Percentiles rank a stretch among this genome's conserved stretches.
phyloP scores from a whole-genome alignment of 2,329 filamentous ascomycete genomes.

The Monilinia aucupariae region DNA sequence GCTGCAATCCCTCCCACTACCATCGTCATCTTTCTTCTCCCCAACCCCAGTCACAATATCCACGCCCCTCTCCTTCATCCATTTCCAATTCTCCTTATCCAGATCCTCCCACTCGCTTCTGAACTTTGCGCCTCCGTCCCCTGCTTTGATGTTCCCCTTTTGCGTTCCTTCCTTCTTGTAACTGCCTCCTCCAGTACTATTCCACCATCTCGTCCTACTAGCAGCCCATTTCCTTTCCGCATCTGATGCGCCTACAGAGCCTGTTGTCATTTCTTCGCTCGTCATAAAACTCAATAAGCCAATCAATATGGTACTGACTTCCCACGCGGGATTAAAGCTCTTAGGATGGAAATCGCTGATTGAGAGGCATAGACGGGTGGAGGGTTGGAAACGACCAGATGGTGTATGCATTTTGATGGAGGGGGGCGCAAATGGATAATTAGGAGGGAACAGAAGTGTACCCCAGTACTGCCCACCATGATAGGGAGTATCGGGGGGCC shows the following conservation, averaged over 20 bases:
- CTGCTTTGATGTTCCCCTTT: slow-evolving; percentile 80
- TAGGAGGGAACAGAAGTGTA: slow-evolving; percentile 86
- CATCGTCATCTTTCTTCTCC: slow-evolving; percentile 43
- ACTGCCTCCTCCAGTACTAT: slow-evolving; percentile 71
- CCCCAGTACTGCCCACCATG: slow-evolving; percentile 97
- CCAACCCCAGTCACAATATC: slow-evolving; percentile 69
- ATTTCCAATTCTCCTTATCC: slow-evolving; percentile 83
- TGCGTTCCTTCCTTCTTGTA: slow-evolving; percentile 38
- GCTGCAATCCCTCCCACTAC: slow-evolving; percentile 50
- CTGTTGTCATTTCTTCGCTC: slow-evolving; percentile 96
- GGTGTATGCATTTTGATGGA: slow-evolving; percentile 99
- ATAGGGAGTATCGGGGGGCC: slow-evolving; percentile 90
- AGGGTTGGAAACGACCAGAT: slow-evolving; percentile 89
- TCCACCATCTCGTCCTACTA: slow-evolving; percentile 85
- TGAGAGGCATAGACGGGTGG: slow-evolving; percentile 84
- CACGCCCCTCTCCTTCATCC: slow-evolving; percentile 80
- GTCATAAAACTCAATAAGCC: slow-evolving; percentile 97
- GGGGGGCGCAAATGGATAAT: slow-evolving; percentile 95
- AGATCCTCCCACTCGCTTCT: slow-evolving; percentile 82
- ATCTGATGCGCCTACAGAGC: slow-evolving; percentile 71
- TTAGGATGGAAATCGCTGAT: slow-evolving; percentile 98
- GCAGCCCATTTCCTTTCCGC: slow-evolving; percentile 75
- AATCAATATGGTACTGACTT: slow-evolving; percentile 92
- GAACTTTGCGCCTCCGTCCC: slow-evolving; percentile 90
- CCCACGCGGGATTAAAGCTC: slow-evolving; percentile 97